Percentiles rank a stretch among this genome's conserved stretches.
Conservation (phyloP, 2,329 filamentous ascomycete species). For the Arthrinium phaeospermum region DNA sequence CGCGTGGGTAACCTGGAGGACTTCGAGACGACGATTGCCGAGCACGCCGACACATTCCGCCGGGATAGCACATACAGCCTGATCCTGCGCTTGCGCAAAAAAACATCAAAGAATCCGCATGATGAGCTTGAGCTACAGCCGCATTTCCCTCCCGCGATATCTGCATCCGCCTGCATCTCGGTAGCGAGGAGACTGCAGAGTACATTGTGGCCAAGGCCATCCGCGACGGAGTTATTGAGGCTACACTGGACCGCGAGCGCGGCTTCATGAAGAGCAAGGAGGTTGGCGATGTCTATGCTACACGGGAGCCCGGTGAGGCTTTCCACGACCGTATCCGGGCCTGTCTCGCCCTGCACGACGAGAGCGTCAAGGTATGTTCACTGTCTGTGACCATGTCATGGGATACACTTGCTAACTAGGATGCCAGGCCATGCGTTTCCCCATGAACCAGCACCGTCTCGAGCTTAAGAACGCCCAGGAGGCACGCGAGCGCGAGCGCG, state of each 20-base stretch:
- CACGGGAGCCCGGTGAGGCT: slow-evolving; percentile 91
- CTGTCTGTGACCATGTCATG: too few species aligned
- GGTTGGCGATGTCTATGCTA: slow-evolving; percentile 93
- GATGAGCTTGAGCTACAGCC: slow-evolving; percentile 98
- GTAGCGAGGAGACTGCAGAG: slow-evolving; percentile 96
- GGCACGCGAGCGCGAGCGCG: slow-evolving; percentile 92
- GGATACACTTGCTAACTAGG: slow-evolving; percentile 35
- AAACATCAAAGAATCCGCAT: slow-evolving; percentile 52
- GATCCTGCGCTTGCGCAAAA: slow-evolving; percentile 69
- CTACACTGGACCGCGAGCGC: slow-evolving; percentile 88
- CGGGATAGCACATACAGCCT: slow-evolving; percentile 95
- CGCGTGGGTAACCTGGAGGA: slow-evolving; percentile 95
- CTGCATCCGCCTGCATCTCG: slow-evolving; percentile 90
- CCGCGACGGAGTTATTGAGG: slow-evolving; percentile 95
- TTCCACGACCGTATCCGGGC: slow-evolving; percentile 97
- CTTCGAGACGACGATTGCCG: slow-evolving; percentile 85
- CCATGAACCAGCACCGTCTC: slow-evolving; percentile 97
- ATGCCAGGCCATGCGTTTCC: slow-evolving; percentile 90
- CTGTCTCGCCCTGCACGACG: slow-evolving; percentile 90
- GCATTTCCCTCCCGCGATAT: slow-evolving; percentile 95
- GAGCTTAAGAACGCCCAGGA: slow-evolving; percentile 99
- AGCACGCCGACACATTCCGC: slow-evolving; percentile 83
- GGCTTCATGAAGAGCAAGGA: slow-evolving; percentile 99
- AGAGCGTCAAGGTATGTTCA: slow-evolving; percentile 87
- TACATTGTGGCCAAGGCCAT: slow-evolving; percentile 99